Conservation (phyloP, 164 flowering plant genomes). For the Macadamia tetraphylla region DNA sequence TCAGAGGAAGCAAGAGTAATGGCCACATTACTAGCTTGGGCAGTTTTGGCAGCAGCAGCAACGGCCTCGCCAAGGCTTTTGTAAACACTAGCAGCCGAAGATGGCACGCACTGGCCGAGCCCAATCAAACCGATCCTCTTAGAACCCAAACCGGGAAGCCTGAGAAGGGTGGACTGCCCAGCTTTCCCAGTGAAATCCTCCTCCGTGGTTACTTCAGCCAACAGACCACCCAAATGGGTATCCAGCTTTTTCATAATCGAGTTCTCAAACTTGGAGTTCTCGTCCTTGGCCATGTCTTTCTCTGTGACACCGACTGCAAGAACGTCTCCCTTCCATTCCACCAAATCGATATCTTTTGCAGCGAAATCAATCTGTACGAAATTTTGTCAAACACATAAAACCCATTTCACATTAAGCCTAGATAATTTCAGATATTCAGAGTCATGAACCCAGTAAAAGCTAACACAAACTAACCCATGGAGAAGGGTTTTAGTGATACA, state of each 20-base stretch:
- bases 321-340: constrained; percentile 94
- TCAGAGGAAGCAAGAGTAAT: constrained; percentile 72
- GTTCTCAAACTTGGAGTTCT: constrained; percentile 60
- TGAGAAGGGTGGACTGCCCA: constrained; percentile 72
- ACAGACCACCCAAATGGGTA: constrained; percentile 57
- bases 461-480: background rate
- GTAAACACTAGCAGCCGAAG: constrained; percentile 27
- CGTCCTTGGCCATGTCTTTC: constrained; percentile 80
- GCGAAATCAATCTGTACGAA: constrained; percentile 22
- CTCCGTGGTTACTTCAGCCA: constrained; percentile 73
- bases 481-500: background rate
- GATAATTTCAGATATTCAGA: background rate
- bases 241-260: constrained; percentile 62
- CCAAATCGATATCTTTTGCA: constrained; percentile 28
- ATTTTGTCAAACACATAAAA: constrained; percentile 8
- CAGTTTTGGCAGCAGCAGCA: constrained; percentile 71
- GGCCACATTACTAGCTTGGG: constrained; percentile 70
- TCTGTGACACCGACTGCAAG: constrained; percentile 88
- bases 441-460: background rate
- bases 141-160: constrained; percentile 74
- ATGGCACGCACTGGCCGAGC: constrained; percentile 46
- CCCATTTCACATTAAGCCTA: background rate
- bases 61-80: constrained; percentile 59
- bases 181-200: constrained; percentile 92
- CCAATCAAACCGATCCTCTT: constrained; percentile 84